Evolutionary conservation across 345 rosid species (phyloP).

Genomic region (Kernera saxatilis): DNA sequence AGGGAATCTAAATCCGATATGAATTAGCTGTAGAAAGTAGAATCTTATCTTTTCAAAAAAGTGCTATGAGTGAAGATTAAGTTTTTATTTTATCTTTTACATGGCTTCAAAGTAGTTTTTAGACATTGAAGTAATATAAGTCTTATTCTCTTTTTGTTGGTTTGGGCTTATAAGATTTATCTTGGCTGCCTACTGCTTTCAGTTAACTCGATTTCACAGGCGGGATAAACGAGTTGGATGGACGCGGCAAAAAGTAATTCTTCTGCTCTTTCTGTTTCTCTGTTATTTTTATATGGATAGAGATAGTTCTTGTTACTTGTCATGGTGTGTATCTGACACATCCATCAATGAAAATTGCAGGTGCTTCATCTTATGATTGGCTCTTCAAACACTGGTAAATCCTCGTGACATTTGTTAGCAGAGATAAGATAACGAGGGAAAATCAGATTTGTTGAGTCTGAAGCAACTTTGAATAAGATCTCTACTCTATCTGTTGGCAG

Average conservation of each 20-base stretch:
- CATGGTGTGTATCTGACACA: constrained; percentile 9
- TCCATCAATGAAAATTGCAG: constrained; percentile 11
- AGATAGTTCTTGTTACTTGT: not conserved
- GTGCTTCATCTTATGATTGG: constrained; percentile 37
- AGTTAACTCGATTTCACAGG: constrained; percentile 54
- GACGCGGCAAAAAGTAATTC: constrained; percentile 64
- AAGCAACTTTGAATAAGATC: not conserved
- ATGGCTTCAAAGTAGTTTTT: not conserved
- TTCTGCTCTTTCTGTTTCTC: not conserved
- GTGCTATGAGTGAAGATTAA: not conserved
- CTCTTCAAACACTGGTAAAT: constrained; percentile 30
- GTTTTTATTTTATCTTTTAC: too few species aligned
- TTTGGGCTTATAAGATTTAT: constrained; percentile 24
- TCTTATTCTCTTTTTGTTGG: constrained; percentile 14
- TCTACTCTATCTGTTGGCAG: constrained; percentile 10
- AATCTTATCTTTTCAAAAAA: constrained; percentile 4
- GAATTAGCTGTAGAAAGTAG: not conserved
- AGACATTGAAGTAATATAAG: not conserved
- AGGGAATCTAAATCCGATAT: constrained; percentile 11
- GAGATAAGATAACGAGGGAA: not conserved
- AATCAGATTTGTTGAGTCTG: not conserved
- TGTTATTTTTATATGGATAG: not conserved
- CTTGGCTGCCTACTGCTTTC: constrained; percentile 30
- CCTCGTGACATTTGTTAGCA: not conserved
- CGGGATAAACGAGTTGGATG: constrained; percentile 50